Conservation (phyloP, 177 flowering plant species). For the Telopea speciosissima region DNA sequence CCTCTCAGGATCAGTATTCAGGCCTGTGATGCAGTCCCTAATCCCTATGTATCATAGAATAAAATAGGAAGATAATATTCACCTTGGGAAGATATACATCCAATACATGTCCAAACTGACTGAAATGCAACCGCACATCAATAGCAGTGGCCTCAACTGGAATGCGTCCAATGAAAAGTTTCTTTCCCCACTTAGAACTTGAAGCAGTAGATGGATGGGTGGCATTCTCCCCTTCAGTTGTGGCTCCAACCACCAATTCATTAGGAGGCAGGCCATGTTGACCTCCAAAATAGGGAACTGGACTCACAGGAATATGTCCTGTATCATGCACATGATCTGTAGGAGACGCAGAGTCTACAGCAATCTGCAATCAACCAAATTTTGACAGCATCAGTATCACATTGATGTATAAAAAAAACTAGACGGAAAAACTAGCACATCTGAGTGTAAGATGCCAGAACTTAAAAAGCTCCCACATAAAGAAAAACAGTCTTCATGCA, state of each 20-base stretch:
- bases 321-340: slow-evolving; percentile 11
- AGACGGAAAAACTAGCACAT: neutral
- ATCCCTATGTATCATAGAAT: neutral
- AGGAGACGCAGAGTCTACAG: slow-evolving; percentile 22
- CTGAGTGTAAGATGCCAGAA: neutral
- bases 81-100: slow-evolving; percentile 27
- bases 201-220: slow-evolving; percentile 2
- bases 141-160: slow-evolving; percentile 21
- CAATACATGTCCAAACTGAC: slow-evolving; percentile 23
- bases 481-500: neutral
- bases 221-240: slow-evolving; percentile 5
- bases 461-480: neutral
- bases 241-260: slow-evolving; percentile 10
- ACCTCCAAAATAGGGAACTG: neutral
- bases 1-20: neutral
- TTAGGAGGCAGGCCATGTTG: slow-evolving; percentile 7
- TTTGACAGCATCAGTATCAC: neutral
- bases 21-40: neutral
- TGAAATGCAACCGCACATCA: slow-evolving; percentile 20
- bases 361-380: slow-evolving; percentile 13
- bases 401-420: neutral
- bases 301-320: slow-evolving; percentile 4
- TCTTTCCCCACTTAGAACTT: slow-evolving; percentile 20
- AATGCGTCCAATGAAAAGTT: slow-evolving; percentile 20
- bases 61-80: neutral